Evolutionary conservation across 148 eudicot species (phyloP), one percentile per base, ranked within the genome.

Genomic region (Camellia lanceoleosa): DNA sequence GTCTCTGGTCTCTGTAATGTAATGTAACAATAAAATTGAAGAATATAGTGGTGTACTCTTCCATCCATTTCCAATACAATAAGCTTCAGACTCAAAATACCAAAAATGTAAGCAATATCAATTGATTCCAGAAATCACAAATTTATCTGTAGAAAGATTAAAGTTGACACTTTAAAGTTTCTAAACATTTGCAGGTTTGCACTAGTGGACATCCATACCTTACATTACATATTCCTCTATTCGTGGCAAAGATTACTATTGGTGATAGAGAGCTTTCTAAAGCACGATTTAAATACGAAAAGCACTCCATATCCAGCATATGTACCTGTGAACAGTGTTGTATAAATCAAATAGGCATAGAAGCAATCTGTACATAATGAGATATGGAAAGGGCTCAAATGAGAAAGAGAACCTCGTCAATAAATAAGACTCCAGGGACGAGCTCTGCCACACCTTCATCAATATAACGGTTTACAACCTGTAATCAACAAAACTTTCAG

Each of bases 361-460:
- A 80, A 70, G 12, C 55, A 58, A 67, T n/a, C 13, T 38, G 11
- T 12, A 64, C 68, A 81, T 60, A 75, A 75, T 19, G 49, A n/a
- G 52, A 41, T 41, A 80, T 18, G 71, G 67, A 38, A 67, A 69
- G 44, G 49, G 52, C 42, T 64, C 43, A 78, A 71, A 52, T 47
- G 16, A 54, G 16, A 67, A 78, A 59, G 49, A 76, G 38, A 75
- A 97, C 99, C 98, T 97, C 99, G 18, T 97, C 99, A 71, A 96
- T 94, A 80, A 94, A 96, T 78, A 96, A 86, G 72, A 96, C 99
- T 44, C 98, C 99, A 74, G 98, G 99, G 51, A 96, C 95, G 66
- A 96, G 99, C 85, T 96, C 99, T 15, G 98, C 98, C 68, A 91
- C 90, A 42, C 99, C 99, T 83, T 97, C 99, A 52, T 97, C 99